Evolutionary conservation across 2,329 filamentous ascomycete species (phyloP).

Genomic region (Annulohypoxylon truncatum): DNA sequence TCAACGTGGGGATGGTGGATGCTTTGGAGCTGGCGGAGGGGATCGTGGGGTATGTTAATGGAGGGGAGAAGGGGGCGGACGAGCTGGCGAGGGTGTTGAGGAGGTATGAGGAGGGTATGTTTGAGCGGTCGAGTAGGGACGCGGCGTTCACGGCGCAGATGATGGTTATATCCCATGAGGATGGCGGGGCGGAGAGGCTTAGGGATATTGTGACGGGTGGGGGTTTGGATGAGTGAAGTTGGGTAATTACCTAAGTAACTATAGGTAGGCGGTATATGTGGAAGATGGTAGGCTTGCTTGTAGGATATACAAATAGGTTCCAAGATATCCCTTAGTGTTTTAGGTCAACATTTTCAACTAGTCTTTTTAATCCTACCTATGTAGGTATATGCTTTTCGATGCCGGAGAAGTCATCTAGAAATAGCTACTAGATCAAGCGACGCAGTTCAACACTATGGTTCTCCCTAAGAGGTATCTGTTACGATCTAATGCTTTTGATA

Average conservation of each 20-base stretch:
- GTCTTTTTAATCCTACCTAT: no score
- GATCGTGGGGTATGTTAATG: slow-evolving; percentile 30
- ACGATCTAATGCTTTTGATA: no score
- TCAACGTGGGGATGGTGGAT: slow-evolving; percentile 62
- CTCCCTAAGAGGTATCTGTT: no score
- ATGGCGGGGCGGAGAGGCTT: slow-evolving; percentile 37
- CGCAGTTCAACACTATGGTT: no score
- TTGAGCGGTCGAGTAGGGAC: slow-evolving; percentile 36
- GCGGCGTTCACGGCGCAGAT: slow-evolving; percentile 31
- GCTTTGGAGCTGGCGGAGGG: slow-evolving; percentile 53
- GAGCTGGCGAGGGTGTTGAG: slow-evolving; percentile 34
- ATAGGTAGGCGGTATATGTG: neutral
- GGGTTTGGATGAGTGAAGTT: neutral
- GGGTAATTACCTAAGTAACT: no score
- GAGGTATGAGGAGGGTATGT: slow-evolving; percentile 44
- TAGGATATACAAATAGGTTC: no score
- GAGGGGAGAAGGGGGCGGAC: slow-evolving; percentile 16
- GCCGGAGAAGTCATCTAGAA: no score
- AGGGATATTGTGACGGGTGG: slow-evolving; percentile 28
- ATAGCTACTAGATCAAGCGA: no score
- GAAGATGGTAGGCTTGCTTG: neutral
- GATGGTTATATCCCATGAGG: slow-evolving; percentile 38
- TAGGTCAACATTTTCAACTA: no score
- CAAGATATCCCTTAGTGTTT: no score
- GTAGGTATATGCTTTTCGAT: no score